These are phyloP conservation scores for Trichoderma lentiforme DNA, from an alignment of 2,329 filamentous ascomycete genomes.

Conservation along the genomic window DNA sequence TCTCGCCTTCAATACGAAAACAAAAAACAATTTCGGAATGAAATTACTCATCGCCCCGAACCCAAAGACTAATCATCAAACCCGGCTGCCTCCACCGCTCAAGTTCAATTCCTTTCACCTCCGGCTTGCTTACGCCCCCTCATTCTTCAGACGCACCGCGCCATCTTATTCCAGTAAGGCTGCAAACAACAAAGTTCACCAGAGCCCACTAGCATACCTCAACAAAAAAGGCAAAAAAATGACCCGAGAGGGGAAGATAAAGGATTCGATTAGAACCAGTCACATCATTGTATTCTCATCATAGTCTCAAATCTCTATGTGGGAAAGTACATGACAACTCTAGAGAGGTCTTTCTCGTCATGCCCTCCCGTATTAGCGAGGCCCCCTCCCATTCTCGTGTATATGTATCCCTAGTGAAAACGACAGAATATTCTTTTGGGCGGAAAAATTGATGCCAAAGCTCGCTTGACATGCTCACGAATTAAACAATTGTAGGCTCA, in stretches of 20 bases:
- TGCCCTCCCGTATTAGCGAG: not conserved
- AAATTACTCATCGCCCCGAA: not conserved
- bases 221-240: not conserved
- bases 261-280: not conserved
- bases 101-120: not conserved
- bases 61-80: not conserved
- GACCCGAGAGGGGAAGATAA: not conserved
- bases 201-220: not conserved
- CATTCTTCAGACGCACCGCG: not conserved
- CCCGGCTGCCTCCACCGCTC: not conserved
- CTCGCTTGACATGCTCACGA: not conserved
- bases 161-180: not conserved
- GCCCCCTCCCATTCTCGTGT: not conserved
- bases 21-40: not conserved
- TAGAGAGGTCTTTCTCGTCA: not conserved
- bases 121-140: not conserved
- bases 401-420: not conserved
- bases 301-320: not conserved
- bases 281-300: slow-evolving; percentile 5
- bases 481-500: not conserved
- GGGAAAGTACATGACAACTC: not conserved
- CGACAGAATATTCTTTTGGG: not conserved
- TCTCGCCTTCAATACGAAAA: not conserved
- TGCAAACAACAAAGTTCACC: not conserved
- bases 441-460: not conserved